Base-by-base conservation (phyloP, 2,329 filamentous ascomycete species). In the Neofusicoccum sp. region DNA sequence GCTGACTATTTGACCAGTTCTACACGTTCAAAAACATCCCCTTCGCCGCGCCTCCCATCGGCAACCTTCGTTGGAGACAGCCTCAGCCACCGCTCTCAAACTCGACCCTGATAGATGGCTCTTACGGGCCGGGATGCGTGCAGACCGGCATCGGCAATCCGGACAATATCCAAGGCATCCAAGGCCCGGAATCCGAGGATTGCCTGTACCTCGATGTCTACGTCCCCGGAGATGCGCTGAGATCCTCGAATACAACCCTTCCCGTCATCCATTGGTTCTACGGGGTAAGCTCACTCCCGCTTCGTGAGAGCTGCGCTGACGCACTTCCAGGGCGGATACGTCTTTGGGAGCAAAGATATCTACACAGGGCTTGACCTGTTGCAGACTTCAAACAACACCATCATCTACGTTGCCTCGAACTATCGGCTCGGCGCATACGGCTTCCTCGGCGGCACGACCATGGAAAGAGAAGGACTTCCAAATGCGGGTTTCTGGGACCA, bases 161-260 rank as follows among this genome's bases (percentile, higher is more conserved):
- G 5, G 22, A 28, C 9, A 61, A 61, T 37, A 45, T 61, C 41
- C 4, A 61, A 29, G 37, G 39, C 29, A 45, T 36, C 39, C 2
- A 39, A 3, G 37, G 59, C 29, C 16, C 47, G 4, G n/a, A 37
- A 14, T 69, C 68, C 11, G 80, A 83, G 66, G 81, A 84, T 64
- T 84, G 82, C 64, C 74, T 84, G 2, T 82, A 81, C 66, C 76
- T 84, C 11, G 81, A 84, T 66, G 66, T 84, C n/a, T 79, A 79
- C 45, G 80, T 82, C 1, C 82, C 82, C 4, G 74, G 71, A 6
- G 76, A 76, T 61, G 79, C 78, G 0, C 68, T 81, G 22, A 67
- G 74, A 16, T 69, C 75, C 31, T 72, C 74, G 11, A 71, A 69
- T 0, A 65, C 71, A n/a, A 71, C 71, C 54, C 69, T 83, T 6